A percentile compares a stretch with the other conserved stretches of the same genome.
These are phyloP conservation scores for Sisymbrium irio DNA, from an alignment of 345 rosid genomes.

Conservation along the genomic window DNA sequence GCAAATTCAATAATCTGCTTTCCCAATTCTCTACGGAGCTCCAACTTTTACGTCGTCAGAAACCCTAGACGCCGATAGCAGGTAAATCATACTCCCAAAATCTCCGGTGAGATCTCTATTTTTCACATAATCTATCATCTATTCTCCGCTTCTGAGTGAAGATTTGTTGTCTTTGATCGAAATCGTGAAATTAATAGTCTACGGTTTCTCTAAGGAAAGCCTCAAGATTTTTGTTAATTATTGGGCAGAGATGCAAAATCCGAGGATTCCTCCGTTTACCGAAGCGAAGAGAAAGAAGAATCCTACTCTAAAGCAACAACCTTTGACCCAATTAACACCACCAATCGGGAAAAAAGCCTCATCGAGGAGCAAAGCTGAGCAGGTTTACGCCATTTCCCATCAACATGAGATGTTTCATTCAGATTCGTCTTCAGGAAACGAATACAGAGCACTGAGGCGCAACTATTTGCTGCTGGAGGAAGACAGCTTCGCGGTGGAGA, in stretches of 20 bases:
- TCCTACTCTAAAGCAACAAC: conserved; percentile 34
- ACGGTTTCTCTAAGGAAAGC: neutral
- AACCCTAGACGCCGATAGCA: conserved; percentile 22
- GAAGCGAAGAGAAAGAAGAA: conserved; percentile 54
- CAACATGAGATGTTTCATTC: conserved; percentile 66
- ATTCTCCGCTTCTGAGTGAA: neutral
- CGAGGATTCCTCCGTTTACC: conserved; percentile 40
- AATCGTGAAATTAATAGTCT: neutral
- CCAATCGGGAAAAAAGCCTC: conserved; percentile 38
- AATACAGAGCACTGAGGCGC: conserved; percentile 66
- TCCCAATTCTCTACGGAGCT: conserved; percentile 3
- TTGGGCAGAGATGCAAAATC: conserved; percentile 50
- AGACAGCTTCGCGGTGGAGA: conserved; percentile 64
- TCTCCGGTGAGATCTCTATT: neutral
- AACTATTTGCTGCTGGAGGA: conserved; percentile 76
- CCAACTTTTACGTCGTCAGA: neutral
- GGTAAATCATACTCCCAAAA: neutral
- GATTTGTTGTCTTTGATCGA: neutral
- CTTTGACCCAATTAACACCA: conserved; percentile 40
- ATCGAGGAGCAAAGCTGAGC: conserved; percentile 44
- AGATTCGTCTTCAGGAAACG: conserved; percentile 59
- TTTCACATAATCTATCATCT: neutral
- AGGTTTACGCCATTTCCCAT: conserved; percentile 45
- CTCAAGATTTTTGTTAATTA: neutral
- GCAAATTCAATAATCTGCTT: conserved; percentile 19